phyloP scores from a whole-genome alignment of 1,284 basidiomycete species.

The Ustilago loliicola region DNA sequence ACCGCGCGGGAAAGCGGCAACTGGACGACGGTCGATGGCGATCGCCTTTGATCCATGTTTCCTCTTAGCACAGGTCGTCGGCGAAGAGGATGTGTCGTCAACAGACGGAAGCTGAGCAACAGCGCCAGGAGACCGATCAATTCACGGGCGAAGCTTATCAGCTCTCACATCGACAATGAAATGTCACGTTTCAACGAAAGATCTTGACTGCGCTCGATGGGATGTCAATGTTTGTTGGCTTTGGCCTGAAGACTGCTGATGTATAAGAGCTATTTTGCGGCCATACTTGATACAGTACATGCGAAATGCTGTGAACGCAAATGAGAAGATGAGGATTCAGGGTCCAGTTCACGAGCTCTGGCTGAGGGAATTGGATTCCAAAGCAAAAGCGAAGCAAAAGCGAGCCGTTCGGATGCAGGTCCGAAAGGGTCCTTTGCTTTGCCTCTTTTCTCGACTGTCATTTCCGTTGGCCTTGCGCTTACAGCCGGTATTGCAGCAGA shows the following conservation, averaged over 20 bases:
- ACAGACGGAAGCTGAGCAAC: conserved; percentile 22
- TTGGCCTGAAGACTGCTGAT: too few species aligned
- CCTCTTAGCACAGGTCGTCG: conserved; percentile 15
- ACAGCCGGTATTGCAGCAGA: background rate
- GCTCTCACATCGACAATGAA: background rate
- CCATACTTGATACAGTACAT: too few species aligned
- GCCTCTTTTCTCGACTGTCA: too few species aligned
- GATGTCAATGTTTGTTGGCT: too few species aligned
- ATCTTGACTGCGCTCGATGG: too few species aligned
- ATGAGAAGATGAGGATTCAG: too few species aligned
- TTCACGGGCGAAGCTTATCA: conserved; percentile 17
- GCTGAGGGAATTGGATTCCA: too few species aligned
- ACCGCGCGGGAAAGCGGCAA: background rate
- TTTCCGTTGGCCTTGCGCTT: too few species aligned
- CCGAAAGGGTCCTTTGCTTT: conserved; percentile 3
- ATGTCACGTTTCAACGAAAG: too few species aligned
- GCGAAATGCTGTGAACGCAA: too few species aligned
- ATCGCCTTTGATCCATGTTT: conserved; percentile 25
- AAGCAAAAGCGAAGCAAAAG: background rate
- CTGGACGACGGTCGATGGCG: conserved; percentile 22
- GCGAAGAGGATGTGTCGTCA: conserved; percentile 27
- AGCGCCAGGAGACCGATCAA: conserved; percentile 23
- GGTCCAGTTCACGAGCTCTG: background rate
- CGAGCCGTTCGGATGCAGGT: background rate
- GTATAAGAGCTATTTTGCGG: too few species aligned